These are phyloP conservation scores for Coleophoma eucalyptorum DNA, from an alignment of 2,329 filamentous ascomycete genomes.

Conservation along the genomic window DNA sequence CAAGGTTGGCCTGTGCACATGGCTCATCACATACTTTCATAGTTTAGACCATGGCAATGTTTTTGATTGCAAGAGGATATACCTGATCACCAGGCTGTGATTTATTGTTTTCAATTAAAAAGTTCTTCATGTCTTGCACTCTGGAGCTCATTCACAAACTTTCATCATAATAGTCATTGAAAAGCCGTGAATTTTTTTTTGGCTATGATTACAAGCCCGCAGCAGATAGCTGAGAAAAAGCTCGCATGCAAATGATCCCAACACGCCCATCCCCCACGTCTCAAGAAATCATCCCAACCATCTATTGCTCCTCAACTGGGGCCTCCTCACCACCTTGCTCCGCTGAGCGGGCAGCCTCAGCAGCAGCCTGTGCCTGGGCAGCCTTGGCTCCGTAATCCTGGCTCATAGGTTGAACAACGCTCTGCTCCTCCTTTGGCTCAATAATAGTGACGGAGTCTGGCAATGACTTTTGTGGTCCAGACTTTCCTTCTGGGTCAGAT, in stretches of 20 bases:
- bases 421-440: constrained; percentile 99
- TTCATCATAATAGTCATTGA: background rate
- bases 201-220: constrained; percentile 26
- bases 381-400: constrained; percentile 99
- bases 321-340: constrained; percentile 52
- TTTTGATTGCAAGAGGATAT: background rate
- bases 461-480: constrained; percentile 93
- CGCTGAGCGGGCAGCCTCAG: constrained; percentile 52
- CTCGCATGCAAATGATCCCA: constrained; percentile 24
- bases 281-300: constrained; percentile 14
- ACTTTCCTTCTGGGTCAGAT: constrained; percentile 98
- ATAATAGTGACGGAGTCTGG: constrained; percentile 99
- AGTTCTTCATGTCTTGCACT: no score
- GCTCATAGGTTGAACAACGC: constrained; percentile 89
- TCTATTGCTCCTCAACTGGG: constrained; percentile 32
- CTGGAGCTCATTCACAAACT: no score
- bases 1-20: constrained; percentile 1
- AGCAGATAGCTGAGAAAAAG: constrained; percentile 18
- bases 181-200: constrained; percentile 21
- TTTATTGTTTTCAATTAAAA: no score
- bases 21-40: background rate
- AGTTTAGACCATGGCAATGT: background rate
- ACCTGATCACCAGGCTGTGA: no score
- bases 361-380: constrained; percentile 63
- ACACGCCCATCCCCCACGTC: constrained; percentile 24